phyloP scores from a whole-genome alignment of 2,329 filamentous ascomycete genomes.

The Podosphaera fusca region DNA sequence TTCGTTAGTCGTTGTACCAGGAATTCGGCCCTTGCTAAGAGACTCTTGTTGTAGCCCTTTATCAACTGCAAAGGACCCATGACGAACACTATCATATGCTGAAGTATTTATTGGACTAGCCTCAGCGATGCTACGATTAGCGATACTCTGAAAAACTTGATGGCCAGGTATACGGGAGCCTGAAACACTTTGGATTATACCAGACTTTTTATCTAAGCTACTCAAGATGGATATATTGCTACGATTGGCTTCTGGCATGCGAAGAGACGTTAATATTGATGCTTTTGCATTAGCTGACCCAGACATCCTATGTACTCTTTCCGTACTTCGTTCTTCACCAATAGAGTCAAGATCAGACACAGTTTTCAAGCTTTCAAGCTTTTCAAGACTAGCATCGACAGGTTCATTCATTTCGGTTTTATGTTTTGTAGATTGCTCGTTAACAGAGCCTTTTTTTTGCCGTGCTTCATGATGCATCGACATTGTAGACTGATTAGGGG shows the following conservation, averaged over 20 bases:
- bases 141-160: constrained; percentile 29
- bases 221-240: background rate
- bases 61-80: constrained; percentile 30
- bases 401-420: constrained; percentile 8
- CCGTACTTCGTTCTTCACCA: constrained; percentile 9
- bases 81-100: constrained; percentile 32
- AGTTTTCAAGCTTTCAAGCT: background rate
- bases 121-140: constrained; percentile 32
- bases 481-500: constrained; percentile 4
- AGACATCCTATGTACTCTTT: constrained; percentile 15
- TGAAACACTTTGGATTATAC: constrained; percentile 18
- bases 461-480: constrained; percentile 7
- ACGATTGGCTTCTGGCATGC: constrained; percentile 14
- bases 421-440: constrained; percentile 5
- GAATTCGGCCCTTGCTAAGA: constrained; percentile 27
- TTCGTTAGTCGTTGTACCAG: constrained; percentile 32
- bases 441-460: constrained; percentile 3
- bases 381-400: constrained; percentile 2
- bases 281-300: constrained; percentile 11
- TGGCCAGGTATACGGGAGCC: constrained; percentile 23
- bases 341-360: constrained; percentile 2
- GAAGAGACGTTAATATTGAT: constrained; percentile 13
- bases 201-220: constrained; percentile 12
- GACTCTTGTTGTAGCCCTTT: constrained; percentile 17
- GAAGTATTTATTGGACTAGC: constrained; percentile 33